Evolutionary conservation across 768 basidiomycete species (phyloP).

Genomic region (Calocybe gangraenosa): DNA sequence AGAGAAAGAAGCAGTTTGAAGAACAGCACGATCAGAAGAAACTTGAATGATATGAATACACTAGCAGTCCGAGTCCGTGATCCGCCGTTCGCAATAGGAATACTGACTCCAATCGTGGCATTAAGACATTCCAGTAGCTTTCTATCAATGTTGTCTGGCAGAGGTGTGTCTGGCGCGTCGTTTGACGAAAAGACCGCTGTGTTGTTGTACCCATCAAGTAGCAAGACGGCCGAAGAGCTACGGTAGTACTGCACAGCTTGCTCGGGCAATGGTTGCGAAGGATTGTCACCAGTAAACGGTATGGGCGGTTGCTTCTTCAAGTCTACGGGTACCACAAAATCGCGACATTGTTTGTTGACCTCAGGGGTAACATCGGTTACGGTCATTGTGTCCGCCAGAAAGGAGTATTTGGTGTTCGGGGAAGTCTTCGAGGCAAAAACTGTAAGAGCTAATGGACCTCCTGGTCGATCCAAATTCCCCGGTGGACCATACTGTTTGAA

Average conservation of each 20-base stretch:
- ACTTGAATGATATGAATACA: slow-evolving; percentile 47
- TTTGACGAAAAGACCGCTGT: slow-evolving; percentile 37
- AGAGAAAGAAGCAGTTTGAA: not conserved
- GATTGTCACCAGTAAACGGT: slow-evolving; percentile 5
- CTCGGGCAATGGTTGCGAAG: slow-evolving; percentile 4
- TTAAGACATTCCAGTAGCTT: slow-evolving; percentile 48
- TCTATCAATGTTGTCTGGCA: slow-evolving; percentile 42
- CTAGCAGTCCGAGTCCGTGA: too few relatives aligned
- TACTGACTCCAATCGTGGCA: not conserved
- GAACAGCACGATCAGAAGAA: slow-evolving; percentile 15
- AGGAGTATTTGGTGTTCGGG: slow-evolving; percentile 28
- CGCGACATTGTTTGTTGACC: slow-evolving; percentile 32
- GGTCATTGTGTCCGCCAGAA: slow-evolving; percentile 41
- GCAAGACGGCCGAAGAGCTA: slow-evolving; percentile 54
- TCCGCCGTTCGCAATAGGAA: not conserved
- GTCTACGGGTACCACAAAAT: slow-evolving; percentile 4
- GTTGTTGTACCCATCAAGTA: slow-evolving; percentile 64
- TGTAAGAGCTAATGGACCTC: slow-evolving; percentile 32
- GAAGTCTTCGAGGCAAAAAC: slow-evolving; percentile 30
- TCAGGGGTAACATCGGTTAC: slow-evolving; percentile 28
- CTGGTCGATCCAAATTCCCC: slow-evolving; percentile 36
- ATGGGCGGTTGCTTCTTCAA: slow-evolving; percentile 10
- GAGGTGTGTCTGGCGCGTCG: slow-evolving; percentile 31
- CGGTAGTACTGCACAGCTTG: slow-evolving; percentile 60
- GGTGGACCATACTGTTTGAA: slow-evolving; percentile 37